Evolutionary conservation across 352 stramenopile species (phyloP).

Genomic region (Globisporangium spiculum): DNA sequence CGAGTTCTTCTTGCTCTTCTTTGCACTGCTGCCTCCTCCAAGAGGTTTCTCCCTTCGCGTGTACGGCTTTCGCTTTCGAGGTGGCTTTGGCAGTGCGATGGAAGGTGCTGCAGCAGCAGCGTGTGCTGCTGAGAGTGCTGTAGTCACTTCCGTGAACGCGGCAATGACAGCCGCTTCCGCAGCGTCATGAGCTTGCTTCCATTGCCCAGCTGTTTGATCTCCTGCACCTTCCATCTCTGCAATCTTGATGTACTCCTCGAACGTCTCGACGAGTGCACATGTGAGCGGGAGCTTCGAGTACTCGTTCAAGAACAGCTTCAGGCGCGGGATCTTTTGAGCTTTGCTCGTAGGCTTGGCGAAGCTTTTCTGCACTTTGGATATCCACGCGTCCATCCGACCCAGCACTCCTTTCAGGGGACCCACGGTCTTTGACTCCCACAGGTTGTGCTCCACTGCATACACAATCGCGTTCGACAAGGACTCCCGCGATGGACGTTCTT

Average conservation of each 20-base stretch:
- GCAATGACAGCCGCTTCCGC: conserved; percentile 25
- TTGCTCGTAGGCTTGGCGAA: conserved; percentile 61
- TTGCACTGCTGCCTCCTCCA: conserved; percentile 25
- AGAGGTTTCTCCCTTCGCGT: conserved; percentile 55
- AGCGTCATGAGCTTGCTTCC: conserved; percentile 28
- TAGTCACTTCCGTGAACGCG: conserved; percentile 35
- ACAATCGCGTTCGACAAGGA: conserved; percentile 55
- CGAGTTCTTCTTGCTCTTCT: conserved; percentile 46
- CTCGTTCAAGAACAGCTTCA: conserved; percentile 82
- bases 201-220: conserved; percentile 19
- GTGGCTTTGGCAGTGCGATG: conserved; percentile 25
- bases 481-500: conserved; percentile 70
- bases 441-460: conserved; percentile 53
- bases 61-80: conserved; percentile 69
- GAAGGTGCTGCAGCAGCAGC: background rate
- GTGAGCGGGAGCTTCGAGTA: conserved; percentile 88
- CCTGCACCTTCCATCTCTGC: conserved; percentile 24
- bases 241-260: conserved; percentile 35
- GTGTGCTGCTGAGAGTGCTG: conserved; percentile 14
- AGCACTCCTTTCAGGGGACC: conserved; percentile 68
- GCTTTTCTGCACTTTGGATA: conserved; percentile 76
- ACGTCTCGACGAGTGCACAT: conserved; percentile 31
- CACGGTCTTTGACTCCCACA: conserved; percentile 73
- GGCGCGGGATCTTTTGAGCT: conserved; percentile 49
- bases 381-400: conserved; percentile 72